Evolutionary conservation across 768 basidiomycete genomes (phyloP), one percentile per base, ranked within the genome.

Genomic region (Macrolepiota albuminosa): DNA sequence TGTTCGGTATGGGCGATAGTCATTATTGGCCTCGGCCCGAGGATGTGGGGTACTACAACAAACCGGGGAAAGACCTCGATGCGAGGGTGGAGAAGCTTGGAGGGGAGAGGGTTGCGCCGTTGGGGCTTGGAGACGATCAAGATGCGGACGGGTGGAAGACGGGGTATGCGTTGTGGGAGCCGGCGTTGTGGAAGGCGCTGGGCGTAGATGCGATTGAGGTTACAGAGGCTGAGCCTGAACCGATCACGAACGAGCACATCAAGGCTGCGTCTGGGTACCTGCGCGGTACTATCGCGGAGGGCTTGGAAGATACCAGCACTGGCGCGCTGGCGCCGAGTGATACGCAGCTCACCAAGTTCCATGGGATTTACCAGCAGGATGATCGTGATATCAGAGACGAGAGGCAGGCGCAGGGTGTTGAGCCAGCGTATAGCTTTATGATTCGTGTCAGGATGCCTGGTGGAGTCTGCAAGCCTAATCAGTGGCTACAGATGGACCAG

Each of bases 171-270:
- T 63, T 83, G n/a, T 98, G 95, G 95, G 96, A 98, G 71, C 87
- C 93, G 39, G 77, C 81, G 50, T 66, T 98, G 40, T 99, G 97
- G 97, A 94, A 96, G 75, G 89, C 87, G 1, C 79, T 98, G 33
- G 95, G 96, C 54, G 95, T 98, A 49, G 97, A 95, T 72, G 78
- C 77, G 16, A 76, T 98, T 52, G 91, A 97, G 71, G 85, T 98
- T 21, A 83, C 80, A 36, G 97, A 98, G 74, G 89, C 88, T 21
- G 95, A 98, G 70, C 95, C 95, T 0, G 95, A 98, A 67, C 87
- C 93, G 1, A 96, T 99, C 72, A 98, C 97, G 57, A 98, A 98
- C 78, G 97, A 99, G 75, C 94, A 98, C 74, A 98, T 98, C 83
- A 99, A 98, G 78, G 97, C 91, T 51, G 95, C 96, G 6, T 93